Base-by-base conservation (phyloP, 768 basidiomycete species). In the Hemileccinum impolitum region DNA sequence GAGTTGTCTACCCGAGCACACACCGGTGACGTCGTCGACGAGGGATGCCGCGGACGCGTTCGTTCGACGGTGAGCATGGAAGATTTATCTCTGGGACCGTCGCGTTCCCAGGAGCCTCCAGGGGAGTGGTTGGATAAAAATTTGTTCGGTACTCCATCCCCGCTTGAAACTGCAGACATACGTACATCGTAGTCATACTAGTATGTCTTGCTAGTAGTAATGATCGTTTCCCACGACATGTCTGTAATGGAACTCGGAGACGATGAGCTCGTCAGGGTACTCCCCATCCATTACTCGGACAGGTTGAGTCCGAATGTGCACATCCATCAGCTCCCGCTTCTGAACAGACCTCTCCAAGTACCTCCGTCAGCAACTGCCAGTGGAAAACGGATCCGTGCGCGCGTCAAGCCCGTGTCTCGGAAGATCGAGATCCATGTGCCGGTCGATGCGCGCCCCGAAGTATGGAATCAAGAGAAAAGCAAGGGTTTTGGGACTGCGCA, bases 361-460 rank as follows among this genome's bases (percentile, higher is more conserved):
- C 90, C 90, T 6, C 89, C 90, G 26, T 85, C 87, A 3, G 87
- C 90, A 7, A 63, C 70, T 34, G 61, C 76, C 30, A 84, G 81
- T 58, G 90, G 91, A 7, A 91, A 91, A 67, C 78, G 80, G 19
- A 87, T 93, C 47, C 75, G 75, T 30, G 88, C 88, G 6, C 80
- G 90, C 30, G 70, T 84, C 53, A 91, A 90, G 66, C 77, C 83
- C 4, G 69, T 73, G 34, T 73, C 77, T 32, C 78, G 74, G 44
- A 74, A 82, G 54, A 64, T 87, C 28, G 90, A 93, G 64, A 75
- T 93, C 19, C 88, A 90, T 64, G 76, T 93, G 12, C 90, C 90
- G 5, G 78, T 81, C n/a, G 90, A 93, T 63, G 80, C 80, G 18
- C 82, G 90, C 31, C 71, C 81, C 15, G 88, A 90, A 54, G 87